phyloP scores from a whole-genome alignment of 805 yeast species.

The Blastobotrys parvus region DNA sequence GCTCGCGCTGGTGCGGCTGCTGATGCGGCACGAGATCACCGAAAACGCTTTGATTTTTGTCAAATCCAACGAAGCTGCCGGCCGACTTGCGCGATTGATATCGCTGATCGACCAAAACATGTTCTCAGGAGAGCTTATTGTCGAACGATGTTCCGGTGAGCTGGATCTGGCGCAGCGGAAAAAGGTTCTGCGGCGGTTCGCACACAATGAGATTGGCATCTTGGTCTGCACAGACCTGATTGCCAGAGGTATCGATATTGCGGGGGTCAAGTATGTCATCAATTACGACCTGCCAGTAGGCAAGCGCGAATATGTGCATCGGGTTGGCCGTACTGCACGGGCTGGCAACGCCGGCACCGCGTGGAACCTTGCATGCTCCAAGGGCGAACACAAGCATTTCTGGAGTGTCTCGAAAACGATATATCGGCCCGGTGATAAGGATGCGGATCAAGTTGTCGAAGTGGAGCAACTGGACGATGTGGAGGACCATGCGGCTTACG shows the following conservation, averaged over 20 bases:
- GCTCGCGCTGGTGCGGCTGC: slow-evolving; percentile 51
- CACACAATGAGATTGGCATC: slow-evolving; percentile 42
- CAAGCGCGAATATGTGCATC: slow-evolving; percentile 85
- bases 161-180: slow-evolving; percentile 37
- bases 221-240: slow-evolving; percentile 77
- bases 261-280: slow-evolving; percentile 60
- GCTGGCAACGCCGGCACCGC: slow-evolving; percentile 78
- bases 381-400: slow-evolving; percentile 57
- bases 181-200: slow-evolving; percentile 52
- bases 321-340: slow-evolving; percentile 96
- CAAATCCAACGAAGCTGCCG: slow-evolving; percentile 76
- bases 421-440: slow-evolving; percentile 21
- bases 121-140: slow-evolving; percentile 11
- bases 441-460: background rate
- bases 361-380: slow-evolving; percentile 62
- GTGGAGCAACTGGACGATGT: slow-evolving; percentile 4
- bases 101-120: slow-evolving; percentile 31
- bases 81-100: slow-evolving; percentile 64
- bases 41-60: slow-evolving; percentile 51
- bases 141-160: slow-evolving; percentile 33
- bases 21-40: slow-evolving; percentile 29
- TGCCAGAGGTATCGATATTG: slow-evolving; percentile 90
- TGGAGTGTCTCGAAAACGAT: slow-evolving; percentile 28
- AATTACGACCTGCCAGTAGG: slow-evolving; percentile 89
- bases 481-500: slow-evolving; percentile 11